phyloP scores from a whole-genome alignment of 805 yeast genomes.

The Starmerella sp. region DNA sequence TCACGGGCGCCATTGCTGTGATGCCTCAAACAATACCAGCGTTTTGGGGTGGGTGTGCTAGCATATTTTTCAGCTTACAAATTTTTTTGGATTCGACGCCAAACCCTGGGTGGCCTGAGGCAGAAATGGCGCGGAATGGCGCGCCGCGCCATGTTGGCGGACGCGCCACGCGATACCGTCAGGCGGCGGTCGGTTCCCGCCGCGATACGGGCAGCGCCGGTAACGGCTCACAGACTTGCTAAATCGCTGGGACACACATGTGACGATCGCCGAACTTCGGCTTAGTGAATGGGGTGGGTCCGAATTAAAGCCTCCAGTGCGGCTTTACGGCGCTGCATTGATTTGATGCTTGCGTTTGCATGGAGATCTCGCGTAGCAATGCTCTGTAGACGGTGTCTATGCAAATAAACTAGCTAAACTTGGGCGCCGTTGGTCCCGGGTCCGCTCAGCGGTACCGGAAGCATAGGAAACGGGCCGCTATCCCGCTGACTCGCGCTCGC shows the following conservation, averaged over 20 bases:
- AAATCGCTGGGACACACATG: neutral
- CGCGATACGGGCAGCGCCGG: neutral
- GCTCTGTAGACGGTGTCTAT: too few species aligned
- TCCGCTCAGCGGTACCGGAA: neutral
- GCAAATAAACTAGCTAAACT: too few species aligned
- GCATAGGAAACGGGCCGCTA: neutral
- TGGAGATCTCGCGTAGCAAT: too few species aligned
- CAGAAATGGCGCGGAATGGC: neutral
- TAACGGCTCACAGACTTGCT: neutral
- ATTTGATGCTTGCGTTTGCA: neutral
- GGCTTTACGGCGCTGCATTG: neutral
- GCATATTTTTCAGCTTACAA: slow-evolving; percentile 12
- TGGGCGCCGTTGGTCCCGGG: too few species aligned
- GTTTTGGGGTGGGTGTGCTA: neutral
- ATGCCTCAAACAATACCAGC: neutral
- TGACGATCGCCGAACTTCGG: slow-evolving; percentile 1
- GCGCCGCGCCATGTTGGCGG: neutral
- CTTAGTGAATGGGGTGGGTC: neutral
- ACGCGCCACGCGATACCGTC: too few species aligned
- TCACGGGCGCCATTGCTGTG: slow-evolving; percentile 7
- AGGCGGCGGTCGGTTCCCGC: too few species aligned
- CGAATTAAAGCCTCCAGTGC: neutral
- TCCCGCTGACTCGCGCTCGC: neutral
- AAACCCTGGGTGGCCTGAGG: neutral
- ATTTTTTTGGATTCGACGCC: slow-evolving; percentile 3